A percentile compares a stretch with the other conserved stretches of the same genome.
These are phyloP conservation scores for Colletotrichum sp. DNA, from an alignment of 2,329 filamentous ascomycete species.

Conservation along the genomic window DNA sequence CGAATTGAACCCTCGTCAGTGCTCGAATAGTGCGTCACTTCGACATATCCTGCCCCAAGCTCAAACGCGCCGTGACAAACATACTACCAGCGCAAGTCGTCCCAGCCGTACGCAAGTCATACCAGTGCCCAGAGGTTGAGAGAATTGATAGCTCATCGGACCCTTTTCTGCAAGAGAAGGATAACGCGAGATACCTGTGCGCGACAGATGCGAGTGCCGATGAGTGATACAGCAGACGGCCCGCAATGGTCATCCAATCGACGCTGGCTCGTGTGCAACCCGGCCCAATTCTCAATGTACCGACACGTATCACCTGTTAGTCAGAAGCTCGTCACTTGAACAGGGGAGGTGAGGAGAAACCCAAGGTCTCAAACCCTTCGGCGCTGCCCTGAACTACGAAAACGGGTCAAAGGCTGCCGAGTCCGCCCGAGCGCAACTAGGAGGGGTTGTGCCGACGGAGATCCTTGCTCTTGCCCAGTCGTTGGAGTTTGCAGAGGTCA, in stretches of 20 bases:
- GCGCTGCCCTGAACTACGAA: conserved; percentile 32
- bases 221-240: neutral
- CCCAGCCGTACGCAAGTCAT: neutral
- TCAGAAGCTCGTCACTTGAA: conserved; percentile 3
- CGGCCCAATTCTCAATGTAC: neutral
- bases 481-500: neutral
- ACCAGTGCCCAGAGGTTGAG: neutral
- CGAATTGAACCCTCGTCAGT: neutral
- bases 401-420: conserved; percentile 28
- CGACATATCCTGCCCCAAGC: neutral
- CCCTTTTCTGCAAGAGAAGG: neutral
- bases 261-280: neutral
- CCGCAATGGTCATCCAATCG: neutral
- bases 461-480: neutral
- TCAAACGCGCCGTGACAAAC: neutral
- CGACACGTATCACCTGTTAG: neutral
- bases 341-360: conserved; percentile 23
- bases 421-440: neutral
- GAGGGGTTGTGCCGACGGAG: neutral
- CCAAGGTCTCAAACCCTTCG: conserved; percentile 39
- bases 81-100: neutral
- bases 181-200: conserved; percentile 12
- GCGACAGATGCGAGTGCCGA: conserved; percentile 9
- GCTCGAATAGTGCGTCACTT: neutral
- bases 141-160: conserved; percentile 15